Evolutionary conservation across 2,329 filamentous ascomycete genomes (phyloP).

Genomic region (Aspergillus caelatus): DNA sequence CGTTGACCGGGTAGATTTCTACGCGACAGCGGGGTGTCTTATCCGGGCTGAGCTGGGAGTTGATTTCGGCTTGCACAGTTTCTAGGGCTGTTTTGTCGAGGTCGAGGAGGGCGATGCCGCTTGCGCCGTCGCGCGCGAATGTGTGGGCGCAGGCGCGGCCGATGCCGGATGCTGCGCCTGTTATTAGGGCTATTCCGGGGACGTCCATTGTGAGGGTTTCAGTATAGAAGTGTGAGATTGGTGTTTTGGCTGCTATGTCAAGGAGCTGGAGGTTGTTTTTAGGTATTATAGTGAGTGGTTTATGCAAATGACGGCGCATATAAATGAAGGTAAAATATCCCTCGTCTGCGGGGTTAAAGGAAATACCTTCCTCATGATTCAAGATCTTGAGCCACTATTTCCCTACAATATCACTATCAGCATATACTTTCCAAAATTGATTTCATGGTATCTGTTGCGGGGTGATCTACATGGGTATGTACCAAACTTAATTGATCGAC

Average conservation of each 20-base stretch:
- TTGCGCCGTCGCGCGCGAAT: conserved; percentile 14
- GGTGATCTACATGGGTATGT: neutral
- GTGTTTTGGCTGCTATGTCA: rapidly evolving
- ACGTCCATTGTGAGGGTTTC: neutral
- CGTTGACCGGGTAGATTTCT: neutral
- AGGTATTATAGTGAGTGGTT: neutral
- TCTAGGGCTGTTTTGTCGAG: neutral
- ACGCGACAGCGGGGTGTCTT: neutral
- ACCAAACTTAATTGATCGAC: neutral
- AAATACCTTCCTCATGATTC: neutral
- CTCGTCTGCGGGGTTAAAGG: neutral
- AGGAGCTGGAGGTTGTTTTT: neutral
- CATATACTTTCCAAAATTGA: neutral
- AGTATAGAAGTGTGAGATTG: neutral
- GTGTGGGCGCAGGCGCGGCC: conserved; percentile 12
- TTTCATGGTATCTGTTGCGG: too few relatives aligned
- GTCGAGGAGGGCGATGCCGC: conserved; percentile 7
- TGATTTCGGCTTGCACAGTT: neutral
- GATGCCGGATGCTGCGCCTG: conserved; percentile 14
- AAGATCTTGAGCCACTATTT: neutral
- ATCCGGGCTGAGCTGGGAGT: neutral
- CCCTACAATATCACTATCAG: neutral
- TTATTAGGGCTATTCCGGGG: conserved; percentile 10
- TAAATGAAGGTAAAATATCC: neutral
- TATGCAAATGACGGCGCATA: neutral